Evolutionary conservation across 306 rosid species (phyloP), one percentile per base, ranked within the genome.

Genomic region (Rosa chinensis): DNA sequence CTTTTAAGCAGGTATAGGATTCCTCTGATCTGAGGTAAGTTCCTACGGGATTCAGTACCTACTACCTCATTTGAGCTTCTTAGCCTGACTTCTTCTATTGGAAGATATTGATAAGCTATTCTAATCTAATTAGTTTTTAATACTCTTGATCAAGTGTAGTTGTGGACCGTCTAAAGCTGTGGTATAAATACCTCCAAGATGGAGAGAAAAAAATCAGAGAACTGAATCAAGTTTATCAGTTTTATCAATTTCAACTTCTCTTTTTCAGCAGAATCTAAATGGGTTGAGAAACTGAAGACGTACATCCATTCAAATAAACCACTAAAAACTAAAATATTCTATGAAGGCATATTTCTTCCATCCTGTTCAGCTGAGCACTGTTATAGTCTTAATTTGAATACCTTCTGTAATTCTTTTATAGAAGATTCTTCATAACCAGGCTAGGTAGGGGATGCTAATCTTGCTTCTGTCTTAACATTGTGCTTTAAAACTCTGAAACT

Each of bases 1-100:
- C 49, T 94, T 94, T 85, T 94, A 89, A 88, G 72, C 77, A 67
- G 59, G 20, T 70, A 79, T 68, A 74, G 23, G 28, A 66, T 81
- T 68, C 37, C 70, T 66, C 49, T 61, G n/a, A n/a, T 63, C 59
- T 28, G n/a, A 64, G 84, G 52, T 39, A 43, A 48, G 67, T 39
- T 80, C 18, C 10, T 58, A 55, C 74, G 56, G 55, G 50, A 79
- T 9, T 53, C 4, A 10, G 68, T 9, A 32, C 43, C 55, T 21
- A 28, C 37, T 28, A 28, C 8, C 50, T 48, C 12, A 3, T 72
- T 48, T n/a, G 16, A 37, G 66, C 64, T 72, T 23, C 43, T 5
- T 67, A 42, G 37, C 5, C 39, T 17, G 62, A 72, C 23, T 25
- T 32, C n/a, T 25, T 45, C 13, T 32, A 14, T 42, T 2, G 5